phyloP scores from a whole-genome alignment of 1,139 yeast genomes.

The Geotrichum bryndzae region DNA sequence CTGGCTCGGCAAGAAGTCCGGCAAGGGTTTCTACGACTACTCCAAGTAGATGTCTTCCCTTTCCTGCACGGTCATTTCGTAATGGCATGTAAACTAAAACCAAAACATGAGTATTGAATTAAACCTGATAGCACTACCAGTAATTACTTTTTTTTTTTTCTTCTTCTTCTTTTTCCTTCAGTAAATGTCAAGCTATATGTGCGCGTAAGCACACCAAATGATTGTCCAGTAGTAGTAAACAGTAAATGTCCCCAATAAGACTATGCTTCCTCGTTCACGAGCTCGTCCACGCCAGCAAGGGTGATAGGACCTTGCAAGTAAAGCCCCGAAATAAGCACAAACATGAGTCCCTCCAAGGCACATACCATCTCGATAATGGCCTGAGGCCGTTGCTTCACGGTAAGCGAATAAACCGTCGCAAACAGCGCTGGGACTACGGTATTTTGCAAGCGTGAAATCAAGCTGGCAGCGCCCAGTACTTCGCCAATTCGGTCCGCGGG shows the following conservation, averaged over 20 bases:
- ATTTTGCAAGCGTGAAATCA: slow-evolving; percentile 26
- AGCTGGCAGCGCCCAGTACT: slow-evolving; percentile 33
- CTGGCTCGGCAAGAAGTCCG: slow-evolving; percentile 40
- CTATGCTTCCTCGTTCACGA: not conserved
- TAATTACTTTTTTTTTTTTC: not conserved
- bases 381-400: slow-evolving; percentile 31
- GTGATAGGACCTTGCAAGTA: slow-evolving; percentile 7
- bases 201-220: too few relatives aligned
- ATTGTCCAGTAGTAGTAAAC: too few relatives aligned
- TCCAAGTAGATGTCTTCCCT: not conserved
- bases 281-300: slow-evolving; percentile 1
- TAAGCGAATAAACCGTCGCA: slow-evolving; percentile 27
- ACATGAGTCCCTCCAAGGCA: slow-evolving; percentile 21
- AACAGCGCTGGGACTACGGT: slow-evolving; percentile 31
- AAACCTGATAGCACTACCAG: not conserved
- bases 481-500: slow-evolving; percentile 31
- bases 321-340: slow-evolving; percentile 19
- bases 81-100: too few relatives aligned
- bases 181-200: not conserved
- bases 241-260: not conserved
- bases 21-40: slow-evolving; percentile 42
- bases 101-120: too few relatives aligned
- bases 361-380: slow-evolving; percentile 22
- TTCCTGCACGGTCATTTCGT: too few relatives aligned
- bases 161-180: not conserved